These are phyloP conservation scores for Fusarium kyushuense DNA, from an alignment of 2,329 filamentous ascomycete species.

Conservation along the genomic window DNA sequence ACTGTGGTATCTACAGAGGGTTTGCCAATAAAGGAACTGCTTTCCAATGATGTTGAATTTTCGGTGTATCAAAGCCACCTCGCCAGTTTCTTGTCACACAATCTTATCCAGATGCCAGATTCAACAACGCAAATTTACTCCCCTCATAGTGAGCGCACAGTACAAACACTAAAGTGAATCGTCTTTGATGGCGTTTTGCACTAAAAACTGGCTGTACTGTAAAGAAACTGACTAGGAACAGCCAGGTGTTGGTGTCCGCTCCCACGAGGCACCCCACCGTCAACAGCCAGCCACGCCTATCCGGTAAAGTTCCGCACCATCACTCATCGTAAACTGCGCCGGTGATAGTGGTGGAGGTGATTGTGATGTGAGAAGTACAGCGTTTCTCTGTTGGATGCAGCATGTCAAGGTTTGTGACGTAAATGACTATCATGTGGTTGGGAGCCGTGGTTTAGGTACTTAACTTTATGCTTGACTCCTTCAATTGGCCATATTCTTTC, in stretches of 20 bases:
- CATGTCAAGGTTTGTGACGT: slow-evolving; percentile 39
- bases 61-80: neutral
- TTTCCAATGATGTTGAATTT: no score
- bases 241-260: slow-evolving; percentile 41
- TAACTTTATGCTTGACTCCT: slow-evolving; percentile 32
- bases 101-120: slow-evolving; percentile 2
- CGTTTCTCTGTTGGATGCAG: slow-evolving; percentile 23
- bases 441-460: slow-evolving; percentile 22
- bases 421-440: slow-evolving; percentile 38
- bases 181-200: slow-evolving; percentile 34
- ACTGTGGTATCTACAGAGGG: neutral
- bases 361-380: slow-evolving; percentile 28
- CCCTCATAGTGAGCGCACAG: slow-evolving; percentile 24
- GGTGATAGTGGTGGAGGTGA: slow-evolving; percentile 21
- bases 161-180: slow-evolving; percentile 21
- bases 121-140: slow-evolving; percentile 10
- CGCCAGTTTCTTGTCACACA: neutral
- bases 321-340: slow-evolving; percentile 15
- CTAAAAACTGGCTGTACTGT: slow-evolving; percentile 30
- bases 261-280: no score
- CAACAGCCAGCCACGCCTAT: slow-evolving; percentile 36
- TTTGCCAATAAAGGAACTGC: neutral
- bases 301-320: slow-evolving; percentile 45
- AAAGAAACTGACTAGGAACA: slow-evolving; percentile 10
- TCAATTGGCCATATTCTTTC: slow-evolving; percentile 34